Percentiles rank a stretch among this genome's conserved stretches.
phyloP scores from a whole-genome alignment of 2,329 filamentous ascomycete species.

The Cephalotrichum gorgonifer region DNA sequence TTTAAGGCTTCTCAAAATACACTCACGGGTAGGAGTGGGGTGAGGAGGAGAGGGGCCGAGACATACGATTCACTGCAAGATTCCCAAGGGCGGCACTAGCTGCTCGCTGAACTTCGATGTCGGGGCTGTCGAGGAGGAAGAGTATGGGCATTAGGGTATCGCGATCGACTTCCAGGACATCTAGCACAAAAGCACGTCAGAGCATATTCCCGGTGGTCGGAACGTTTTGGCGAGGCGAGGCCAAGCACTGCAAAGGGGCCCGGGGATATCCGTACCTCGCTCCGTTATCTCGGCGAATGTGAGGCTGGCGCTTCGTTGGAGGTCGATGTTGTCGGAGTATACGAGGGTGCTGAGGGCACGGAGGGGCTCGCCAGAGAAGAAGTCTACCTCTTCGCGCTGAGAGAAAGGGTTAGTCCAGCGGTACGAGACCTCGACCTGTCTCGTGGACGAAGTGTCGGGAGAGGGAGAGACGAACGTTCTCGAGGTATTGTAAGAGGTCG shows the following conservation, averaged over 20 bases:
- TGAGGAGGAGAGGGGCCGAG: slow-evolving; percentile 6
- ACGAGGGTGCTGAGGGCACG: slow-evolving; percentile 90
- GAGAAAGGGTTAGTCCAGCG: slow-evolving; percentile 17
- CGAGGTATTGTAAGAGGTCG: slow-evolving; percentile 87
- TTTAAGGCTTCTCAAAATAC: not conserved
- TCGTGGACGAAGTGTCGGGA: too few relatives aligned
- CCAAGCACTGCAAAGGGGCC: slow-evolving; percentile 4
- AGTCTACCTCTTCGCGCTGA: slow-evolving; percentile 92
- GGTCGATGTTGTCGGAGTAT: slow-evolving; percentile 96
- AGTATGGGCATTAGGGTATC: slow-evolving; percentile 94
- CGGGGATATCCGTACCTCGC: slow-evolving; percentile 55
- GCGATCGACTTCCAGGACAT: slow-evolving; percentile 91
- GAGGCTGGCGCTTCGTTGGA: slow-evolving; percentile 92
- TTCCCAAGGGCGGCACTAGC: slow-evolving; percentile 95
- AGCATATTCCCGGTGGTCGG: slow-evolving; percentile 4
- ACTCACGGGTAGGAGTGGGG: too few relatives aligned
- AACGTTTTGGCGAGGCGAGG: too few relatives aligned
- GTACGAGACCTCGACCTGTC: not conserved
- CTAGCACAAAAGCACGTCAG: slow-evolving; percentile 36
- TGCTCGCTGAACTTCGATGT: slow-evolving; percentile 94
- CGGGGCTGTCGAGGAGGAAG: slow-evolving; percentile 85
- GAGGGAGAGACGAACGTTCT: slow-evolving; percentile 59
- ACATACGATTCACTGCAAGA: slow-evolving; percentile 88
- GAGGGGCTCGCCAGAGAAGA: slow-evolving; percentile 93
- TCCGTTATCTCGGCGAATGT: slow-evolving; percentile 99